Evolutionary conservation across 768 basidiomycete genomes (phyloP).

Genomic region (Leccinum subgranulosum): DNA sequence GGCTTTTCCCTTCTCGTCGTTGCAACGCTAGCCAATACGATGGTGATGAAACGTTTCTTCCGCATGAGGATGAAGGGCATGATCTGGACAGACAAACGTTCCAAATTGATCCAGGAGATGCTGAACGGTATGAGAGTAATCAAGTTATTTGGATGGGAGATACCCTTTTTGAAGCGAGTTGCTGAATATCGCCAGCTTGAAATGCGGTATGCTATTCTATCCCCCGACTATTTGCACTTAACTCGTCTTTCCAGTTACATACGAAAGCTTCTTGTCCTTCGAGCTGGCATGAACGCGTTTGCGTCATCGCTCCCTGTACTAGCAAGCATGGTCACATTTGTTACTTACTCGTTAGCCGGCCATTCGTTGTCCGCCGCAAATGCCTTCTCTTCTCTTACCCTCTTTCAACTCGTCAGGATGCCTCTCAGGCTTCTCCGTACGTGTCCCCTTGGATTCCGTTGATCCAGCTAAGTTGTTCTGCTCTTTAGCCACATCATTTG

Average conservation of each 20-base stretch:
- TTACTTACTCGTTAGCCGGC: conserved; percentile 73
- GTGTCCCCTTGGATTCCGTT: conserved; percentile 9
- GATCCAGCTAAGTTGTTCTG: conserved; percentile 5
- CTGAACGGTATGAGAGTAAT: conserved; percentile 55
- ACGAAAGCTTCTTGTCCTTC: conserved; percentile 61
- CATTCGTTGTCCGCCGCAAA: conserved; percentile 65
- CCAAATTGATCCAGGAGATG: not conserved
- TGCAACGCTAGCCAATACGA: conserved; percentile 68
- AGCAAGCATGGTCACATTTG: conserved; percentile 73
- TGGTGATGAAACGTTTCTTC: conserved; percentile 64
- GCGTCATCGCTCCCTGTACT: conserved; percentile 72
- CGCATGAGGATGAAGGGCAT: conserved; percentile 39
- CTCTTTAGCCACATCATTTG: conserved; percentile 60
- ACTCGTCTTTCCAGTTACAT: conserved; percentile 44
- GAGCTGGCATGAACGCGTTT: conserved; percentile 65
- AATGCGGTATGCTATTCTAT: conserved; percentile 45
- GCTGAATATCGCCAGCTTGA: conserved; percentile 68
- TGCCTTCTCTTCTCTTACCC: conserved; percentile 47
- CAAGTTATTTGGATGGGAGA: conserved; percentile 90
- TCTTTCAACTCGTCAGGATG: conserved; percentile 75
- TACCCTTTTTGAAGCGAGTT: conserved; percentile 74
- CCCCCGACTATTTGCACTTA: conserved; percentile 2
- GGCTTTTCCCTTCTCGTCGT: conserved; percentile 65
- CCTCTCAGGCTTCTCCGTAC: conserved; percentile 72
- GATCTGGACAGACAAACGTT: not conserved